Evolutionary conservation across 2,329 filamentous ascomycete genomes (phyloP), one percentile per base, ranked within the genome.

Genomic region (Myrmaecium sp.): DNA sequence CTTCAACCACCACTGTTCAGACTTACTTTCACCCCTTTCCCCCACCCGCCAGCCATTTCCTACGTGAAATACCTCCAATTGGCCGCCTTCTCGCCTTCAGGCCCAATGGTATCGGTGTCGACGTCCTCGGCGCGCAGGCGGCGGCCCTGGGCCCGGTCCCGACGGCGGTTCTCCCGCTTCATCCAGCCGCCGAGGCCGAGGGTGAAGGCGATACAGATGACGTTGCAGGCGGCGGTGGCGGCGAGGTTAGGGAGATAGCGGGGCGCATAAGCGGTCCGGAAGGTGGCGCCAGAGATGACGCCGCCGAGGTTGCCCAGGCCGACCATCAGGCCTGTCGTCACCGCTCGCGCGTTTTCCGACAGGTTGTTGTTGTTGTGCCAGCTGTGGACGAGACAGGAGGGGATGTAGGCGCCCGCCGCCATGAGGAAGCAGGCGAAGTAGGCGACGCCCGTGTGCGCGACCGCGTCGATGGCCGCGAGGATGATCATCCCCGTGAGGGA

Each of bases 331-430:
- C 55, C 60, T 1, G 58, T 64, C 6, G 55, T 60, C 0, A 59
- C 58, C 4, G 60, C 60, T 0, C 61, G 51, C 0, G 47, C 51
- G 22, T 55, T 63, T 41, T 67, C 61, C 14, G 58, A 53, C 5
- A 62, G 41, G 21, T 61, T 64, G 36, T 66, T 65, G 33, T 64
- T 65, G 30, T 64, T 64, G 31, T 63, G 51, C 60, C 62, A 62
- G 1, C 51, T 50, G 32, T 63, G 52, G 4, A 64, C 51, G n/a
- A 65, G 41, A 27, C 53, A 55, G 4, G 51, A 54, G 0, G 58
- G 54, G 9, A 60, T 59, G 33, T 62, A 64, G 1, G 58, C 49
- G 13, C 54, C 54, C 1, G 44, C 36, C 2, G 57, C 54, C 27
- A 65, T 43, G 3, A 65, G 42, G 30, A 64, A 65, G 31, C 54